Evolutionary conservation across 2,329 filamentous ascomycete species (phyloP), one percentile per base, ranked within the genome.

Genomic region (Pseudogymnoascus sp.): DNA sequence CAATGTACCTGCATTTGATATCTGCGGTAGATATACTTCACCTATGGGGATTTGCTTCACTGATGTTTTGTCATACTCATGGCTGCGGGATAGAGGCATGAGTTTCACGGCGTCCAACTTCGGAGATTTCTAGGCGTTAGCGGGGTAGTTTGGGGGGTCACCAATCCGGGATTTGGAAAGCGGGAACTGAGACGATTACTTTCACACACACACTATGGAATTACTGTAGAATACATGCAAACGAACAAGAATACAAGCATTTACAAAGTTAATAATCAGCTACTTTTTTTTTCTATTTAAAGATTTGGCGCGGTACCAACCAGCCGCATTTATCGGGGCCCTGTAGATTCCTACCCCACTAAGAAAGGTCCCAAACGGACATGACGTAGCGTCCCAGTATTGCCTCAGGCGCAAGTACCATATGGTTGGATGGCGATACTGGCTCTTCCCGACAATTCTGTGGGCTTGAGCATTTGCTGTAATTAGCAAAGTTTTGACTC

Each of bases 401-500:
- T 57, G 47, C 47, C 47, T 57, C 47, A 57, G 47, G 47, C 47
- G 47, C 47, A 57, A 57, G n/a, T 12, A 31, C 11, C 26, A 34
- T 57, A 57, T 57, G 47, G 47, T 57, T 57, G 47, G 47, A 57
- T 57, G 45, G 23, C 45, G 45, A 54, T 54, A 29, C n/a, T 8
- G 14, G 47, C n/a, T 57, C 26, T 34, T 34, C 47, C 47, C 47
- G 26, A 57, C 8, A 29, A 57, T 57, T 57, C 26, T 57, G 47
- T 57, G 47, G 47, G 26, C 26, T 31, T 31, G 1, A 29, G 21
- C 45, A 14, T 16, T 31, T 29, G 8, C 14, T 29, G 47, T 34
- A 57, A 57, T 57, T 57, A 57, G n/a, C 26, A 57, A 57, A 34
- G 47, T 57, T 57, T 57, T 57, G 47, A 57, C 47, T 31, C 47